These are phyloP conservation scores for Sclerotinia sclerotiorum DNA, from an alignment of 2,329 filamentous ascomycete species.

Conservation along the genomic window DNA sequence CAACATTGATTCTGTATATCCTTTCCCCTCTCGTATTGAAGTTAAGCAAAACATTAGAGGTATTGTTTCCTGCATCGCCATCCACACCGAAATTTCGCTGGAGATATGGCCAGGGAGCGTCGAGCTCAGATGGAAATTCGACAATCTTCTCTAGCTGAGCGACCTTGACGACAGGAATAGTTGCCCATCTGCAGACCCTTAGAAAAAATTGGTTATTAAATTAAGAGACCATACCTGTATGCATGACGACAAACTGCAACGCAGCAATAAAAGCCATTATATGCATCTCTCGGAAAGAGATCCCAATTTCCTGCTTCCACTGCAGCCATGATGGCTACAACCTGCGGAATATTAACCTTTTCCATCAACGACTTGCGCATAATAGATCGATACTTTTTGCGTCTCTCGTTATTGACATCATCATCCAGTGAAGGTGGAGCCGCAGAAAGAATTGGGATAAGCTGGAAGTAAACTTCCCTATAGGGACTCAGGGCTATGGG, in stretches of 20 bases:
- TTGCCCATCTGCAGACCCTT: constrained; percentile 6
- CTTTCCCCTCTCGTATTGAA: constrained; percentile 15
- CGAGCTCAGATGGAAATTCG: constrained; percentile 16
- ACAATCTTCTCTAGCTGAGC: constrained; percentile 17
- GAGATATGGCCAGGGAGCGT: constrained; percentile 17
- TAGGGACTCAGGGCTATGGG: constrained; percentile 12
- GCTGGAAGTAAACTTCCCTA: constrained; percentile 11
- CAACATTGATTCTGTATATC: constrained; percentile 14
- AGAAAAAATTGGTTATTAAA: neutral
- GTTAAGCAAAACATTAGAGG: constrained; percentile 9
- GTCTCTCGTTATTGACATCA: constrained; percentile 14
- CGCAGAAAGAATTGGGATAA: constrained; percentile 14
- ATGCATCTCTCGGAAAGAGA: constrained; percentile 9
- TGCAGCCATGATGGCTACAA: constrained; percentile 1
- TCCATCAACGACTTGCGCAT: constrained; percentile 3
- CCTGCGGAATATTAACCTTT: neutral
- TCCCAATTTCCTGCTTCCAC: constrained; percentile 13
- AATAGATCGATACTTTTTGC: constrained; percentile 1
- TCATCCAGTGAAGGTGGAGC: constrained; percentile 8
- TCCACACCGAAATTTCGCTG: constrained; percentile 19
- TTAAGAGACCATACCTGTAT: neutral
- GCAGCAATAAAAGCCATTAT: constrained; percentile 21
- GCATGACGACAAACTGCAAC: constrained; percentile 21
- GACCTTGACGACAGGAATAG: constrained; percentile 18
- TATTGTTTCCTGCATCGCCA: constrained; percentile 17